Evolutionary conservation across 2,329 filamentous ascomycete genomes (phyloP), one percentile per base, ranked within the genome.

Genomic region (Proliferodiscus dingleyae): DNA sequence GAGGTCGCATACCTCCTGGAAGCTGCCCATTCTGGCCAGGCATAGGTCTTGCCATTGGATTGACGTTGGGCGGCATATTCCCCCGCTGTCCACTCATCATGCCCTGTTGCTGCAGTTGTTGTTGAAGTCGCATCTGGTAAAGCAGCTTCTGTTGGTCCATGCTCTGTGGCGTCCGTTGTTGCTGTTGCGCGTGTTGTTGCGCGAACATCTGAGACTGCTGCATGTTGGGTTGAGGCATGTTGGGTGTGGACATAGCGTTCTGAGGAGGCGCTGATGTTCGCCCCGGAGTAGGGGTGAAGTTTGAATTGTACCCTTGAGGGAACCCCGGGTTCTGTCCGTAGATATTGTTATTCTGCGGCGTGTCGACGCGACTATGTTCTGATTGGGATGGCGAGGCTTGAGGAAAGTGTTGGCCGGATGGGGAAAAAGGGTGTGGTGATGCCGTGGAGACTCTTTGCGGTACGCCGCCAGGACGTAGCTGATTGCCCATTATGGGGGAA

Each of bases 371-470:
- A 58, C 81, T 80, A 57, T 88, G 84, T 51, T 93, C 87, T 19
- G 86, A 85, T 4, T 85, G 81, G 13, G 85, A 80, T 9, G 88
- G 87, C 2, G 88, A 93, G 49, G 83, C 77, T 61, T 90, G 86
- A 13, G 77, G 77, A 58, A 88, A 87, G 61, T 86, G 85, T 56
- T 85, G 83, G 24, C 78, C 76, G 46, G 83, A 82, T 13, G 87
- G 86, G 2, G 87, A 90, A 64, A 94, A 95, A 1, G 89, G 88
- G 66, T 93, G 91, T 3, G 93, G 91, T 24, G 93, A 97, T 34
- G 89, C 85, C 37, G 91, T 96, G 54, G 89, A 85, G 66, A 97
- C 88, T 61, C 89, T 75, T 63, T 89, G 87, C 30, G 84, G 83
- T 11, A 85, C 81, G 58, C 77, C 77, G 61, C 86, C 80, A 26